phyloP scores from a whole-genome alignment of 768 basidiomycete species.

The Favolaschia claudopus region DNA sequence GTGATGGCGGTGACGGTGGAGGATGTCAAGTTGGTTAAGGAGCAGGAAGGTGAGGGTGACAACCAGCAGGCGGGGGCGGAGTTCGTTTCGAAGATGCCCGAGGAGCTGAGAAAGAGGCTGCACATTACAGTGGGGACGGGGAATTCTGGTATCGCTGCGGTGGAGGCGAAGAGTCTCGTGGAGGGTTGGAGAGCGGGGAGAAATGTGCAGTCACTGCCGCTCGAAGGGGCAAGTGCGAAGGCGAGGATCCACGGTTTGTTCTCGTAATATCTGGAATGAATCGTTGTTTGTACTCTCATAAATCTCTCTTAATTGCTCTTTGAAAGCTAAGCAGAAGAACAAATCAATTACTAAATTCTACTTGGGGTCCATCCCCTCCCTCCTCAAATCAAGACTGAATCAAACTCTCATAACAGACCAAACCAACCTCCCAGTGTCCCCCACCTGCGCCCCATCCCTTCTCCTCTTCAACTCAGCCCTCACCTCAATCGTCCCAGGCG shows the following conservation, averaged over 20 bases:
- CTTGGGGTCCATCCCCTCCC: too few relatives aligned
- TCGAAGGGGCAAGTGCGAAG: constrained; percentile 33
- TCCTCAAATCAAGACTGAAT: too few relatives aligned
- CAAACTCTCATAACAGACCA: neutral
- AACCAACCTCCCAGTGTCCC: neutral
- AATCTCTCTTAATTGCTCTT: too few relatives aligned
- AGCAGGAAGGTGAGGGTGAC: too few relatives aligned
- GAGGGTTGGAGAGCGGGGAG: constrained; percentile 55
- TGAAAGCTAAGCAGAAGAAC: too few relatives aligned
- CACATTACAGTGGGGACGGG: constrained; percentile 91
- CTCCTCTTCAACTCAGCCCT: neutral
- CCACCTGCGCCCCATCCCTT: neutral
- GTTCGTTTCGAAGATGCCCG: constrained; percentile 56
- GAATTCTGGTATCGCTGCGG: constrained; percentile 55
- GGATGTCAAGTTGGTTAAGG: constrained; percentile 49
- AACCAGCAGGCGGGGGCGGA: constrained; percentile 47
- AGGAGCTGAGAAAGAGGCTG: constrained; percentile 56
- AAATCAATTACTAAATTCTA: too few relatives aligned
- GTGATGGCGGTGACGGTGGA: constrained; percentile 84
- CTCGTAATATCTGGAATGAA: too few relatives aligned
- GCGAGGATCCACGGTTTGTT: constrained; percentile 23
- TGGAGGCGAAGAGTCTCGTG: constrained; percentile 78
- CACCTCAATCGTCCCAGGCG: neutral
- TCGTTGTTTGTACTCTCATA: too few relatives aligned
- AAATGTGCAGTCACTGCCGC: constrained; percentile 33